These are phyloP conservation scores for Podospora conica DNA, from an alignment of 495 filamentous ascomycete species.

Conservation along the genomic window DNA sequence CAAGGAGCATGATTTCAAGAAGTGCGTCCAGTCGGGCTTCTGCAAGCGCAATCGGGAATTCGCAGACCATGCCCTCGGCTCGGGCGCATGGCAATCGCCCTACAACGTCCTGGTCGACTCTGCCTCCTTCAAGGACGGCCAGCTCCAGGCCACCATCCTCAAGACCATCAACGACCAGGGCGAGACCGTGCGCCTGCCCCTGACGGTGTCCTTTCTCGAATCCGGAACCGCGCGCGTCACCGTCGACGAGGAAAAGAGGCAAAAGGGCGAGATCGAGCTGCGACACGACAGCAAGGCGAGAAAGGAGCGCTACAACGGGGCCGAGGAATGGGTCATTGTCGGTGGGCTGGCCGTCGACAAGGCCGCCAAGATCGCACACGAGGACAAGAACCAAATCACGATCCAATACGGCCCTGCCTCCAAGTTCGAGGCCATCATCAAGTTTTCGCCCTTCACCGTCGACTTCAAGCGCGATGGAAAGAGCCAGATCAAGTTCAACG, in stretches of 20 bases:
- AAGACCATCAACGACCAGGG: slow-evolving; percentile 60
- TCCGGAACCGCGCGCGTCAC: slow-evolving; percentile 81
- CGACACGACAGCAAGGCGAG: slow-evolving; percentile 75
- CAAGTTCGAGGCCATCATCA: slow-evolving; percentile 73
- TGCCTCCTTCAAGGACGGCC: slow-evolving; percentile 69
- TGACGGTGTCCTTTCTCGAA: slow-evolving; percentile 80
- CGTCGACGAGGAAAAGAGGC: slow-evolving; percentile 82
- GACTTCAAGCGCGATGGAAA: slow-evolving; percentile 78
- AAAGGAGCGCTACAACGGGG: slow-evolving; percentile 92
- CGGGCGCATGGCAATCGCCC: slow-evolving; percentile 68
- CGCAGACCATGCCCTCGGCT: slow-evolving; percentile 65
- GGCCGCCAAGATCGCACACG: slow-evolving; percentile 51
- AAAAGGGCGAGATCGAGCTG: slow-evolving; percentile 83
- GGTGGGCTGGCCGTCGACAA: slow-evolving; percentile 67
- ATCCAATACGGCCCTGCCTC: slow-evolving; percentile 74
- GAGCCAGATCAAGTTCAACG: slow-evolving; percentile 83
- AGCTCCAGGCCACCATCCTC: slow-evolving; percentile 68
- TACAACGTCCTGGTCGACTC: slow-evolving; percentile 70
- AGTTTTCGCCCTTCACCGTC: slow-evolving; percentile 72
- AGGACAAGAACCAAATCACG: slow-evolving; percentile 60
- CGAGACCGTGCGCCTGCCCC: slow-evolving; percentile 66
- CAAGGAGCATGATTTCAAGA: slow-evolving; percentile 96
- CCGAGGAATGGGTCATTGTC: slow-evolving; percentile 78
- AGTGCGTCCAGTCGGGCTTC: slow-evolving; percentile 89
- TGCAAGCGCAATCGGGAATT: slow-evolving; percentile 89